These are phyloP conservation scores for Gloeopeniophorella convolvens DNA, from an alignment of 768 basidiomycete species.

Conservation along the genomic window DNA sequence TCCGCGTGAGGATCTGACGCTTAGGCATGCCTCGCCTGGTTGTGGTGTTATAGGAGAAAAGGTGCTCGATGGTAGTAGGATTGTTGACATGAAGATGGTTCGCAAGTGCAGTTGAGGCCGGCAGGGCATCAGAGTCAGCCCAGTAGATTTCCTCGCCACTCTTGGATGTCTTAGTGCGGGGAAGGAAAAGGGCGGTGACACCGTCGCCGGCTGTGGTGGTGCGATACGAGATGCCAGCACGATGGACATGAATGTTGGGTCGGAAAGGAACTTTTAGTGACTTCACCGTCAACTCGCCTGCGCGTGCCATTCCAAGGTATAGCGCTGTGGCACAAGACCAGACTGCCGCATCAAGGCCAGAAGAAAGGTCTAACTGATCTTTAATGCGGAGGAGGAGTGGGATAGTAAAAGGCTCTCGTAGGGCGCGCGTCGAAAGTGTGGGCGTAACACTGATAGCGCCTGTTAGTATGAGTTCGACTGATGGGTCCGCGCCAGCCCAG, in stretches of 20 bases:
- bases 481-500: constrained; percentile 26
- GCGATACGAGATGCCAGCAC: neutral
- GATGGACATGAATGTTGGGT: neutral
- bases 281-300: neutral
- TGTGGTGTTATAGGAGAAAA: constrained; percentile 28
- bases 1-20: constrained; percentile 25
- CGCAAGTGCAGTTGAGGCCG: constrained; percentile 19
- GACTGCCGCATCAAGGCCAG: constrained; percentile 31
- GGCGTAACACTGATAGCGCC: constrained; percentile 30
- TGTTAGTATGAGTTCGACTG: constrained; percentile 27
- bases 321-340: too few relatives aligned
- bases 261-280: neutral
- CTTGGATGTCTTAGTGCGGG: constrained; percentile 10
- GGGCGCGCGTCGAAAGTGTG: constrained; percentile 24
- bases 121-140: constrained; percentile 28
- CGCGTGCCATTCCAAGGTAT: neutral
- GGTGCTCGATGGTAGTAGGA: constrained; percentile 20
- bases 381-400: constrained; percentile 22
- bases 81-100: constrained; percentile 30
- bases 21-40: too few relatives aligned
- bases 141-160: constrained; percentile 31
- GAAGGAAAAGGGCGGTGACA: neutral
- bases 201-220: neutral
- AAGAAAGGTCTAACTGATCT: constrained; percentile 23
- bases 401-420: constrained; percentile 28